Base-by-base conservation (phyloP, 1,284 basidiomycete genomes). In the Marasmius sp. region DNA sequence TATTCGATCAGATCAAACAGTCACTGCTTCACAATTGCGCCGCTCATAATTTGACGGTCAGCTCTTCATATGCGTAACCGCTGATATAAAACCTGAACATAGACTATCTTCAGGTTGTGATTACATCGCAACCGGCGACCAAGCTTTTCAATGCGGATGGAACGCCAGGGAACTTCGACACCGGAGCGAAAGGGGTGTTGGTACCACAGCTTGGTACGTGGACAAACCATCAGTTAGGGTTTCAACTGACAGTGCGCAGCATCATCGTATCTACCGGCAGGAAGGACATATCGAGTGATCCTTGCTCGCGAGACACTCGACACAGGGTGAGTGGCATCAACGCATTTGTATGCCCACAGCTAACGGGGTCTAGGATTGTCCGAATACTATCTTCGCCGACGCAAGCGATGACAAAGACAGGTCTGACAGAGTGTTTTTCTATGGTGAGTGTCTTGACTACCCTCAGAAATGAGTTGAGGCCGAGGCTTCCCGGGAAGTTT, bases 101-200 rank as follows among this genome's bases (percentile, higher is more conserved):
- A 33, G 48, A 38, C 43, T 47, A 34, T 43, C 27, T 27, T 51
- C 58, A 91, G 89, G 77, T 89, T 52, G 76, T 90, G 51, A 77
- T 81, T 39, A 91, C 88, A 3, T 86, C 85, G 41, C 89, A 92
- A 70, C 77, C 91, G 62, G 80, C 86, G 9, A 90, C 86, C 0
- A 91, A 88, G 68, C 74, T 90, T 65, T 71, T 89, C 53, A 81
- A 83, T 59, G 72, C 77, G 6, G 85, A 90, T 68, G 90, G 89
- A 51, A 77, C 83, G 20, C 67, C 80, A 34, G 87, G 85, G 57
- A 88, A 75, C 45, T 66, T 64, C 41, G 61, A 64, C 34, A 57
- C 58, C 33, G 67, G 67, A 55, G 65, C 59, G 36, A 61, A 56
- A 14, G 64, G 68, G 59, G 62, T 66, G 11, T 54, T 65, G 58